Evolutionary conservation across 164 flowering plant genomes (phyloP).

Genomic region (Stephania yunnanensis): DNA sequence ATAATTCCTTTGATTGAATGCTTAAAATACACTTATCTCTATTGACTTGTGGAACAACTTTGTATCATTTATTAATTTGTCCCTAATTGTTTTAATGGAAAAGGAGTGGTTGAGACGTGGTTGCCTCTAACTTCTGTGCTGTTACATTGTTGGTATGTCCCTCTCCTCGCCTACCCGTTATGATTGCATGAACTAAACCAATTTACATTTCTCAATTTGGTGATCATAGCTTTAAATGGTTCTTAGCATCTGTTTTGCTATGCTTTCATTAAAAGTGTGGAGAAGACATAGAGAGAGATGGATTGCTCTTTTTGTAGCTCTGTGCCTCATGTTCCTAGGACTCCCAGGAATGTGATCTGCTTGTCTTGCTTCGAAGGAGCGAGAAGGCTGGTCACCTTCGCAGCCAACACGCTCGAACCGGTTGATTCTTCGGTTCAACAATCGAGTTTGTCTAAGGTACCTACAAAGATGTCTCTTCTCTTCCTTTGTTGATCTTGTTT

Average conservation of each 20-base stretch:
- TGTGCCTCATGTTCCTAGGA: slow-evolving; percentile 54
- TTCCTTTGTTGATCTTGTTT: not conserved
- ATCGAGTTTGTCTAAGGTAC: slow-evolving; percentile 50
- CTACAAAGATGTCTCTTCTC: not conserved
- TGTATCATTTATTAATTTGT: not conserved
- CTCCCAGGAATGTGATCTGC: slow-evolving; percentile 74
- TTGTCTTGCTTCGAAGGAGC: slow-evolving; percentile 65
- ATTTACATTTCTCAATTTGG: not conserved
- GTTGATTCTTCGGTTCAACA: slow-evolving; percentile 16
- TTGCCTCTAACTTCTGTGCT: slow-evolving; percentile 26
- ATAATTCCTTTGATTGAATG: slow-evolving; percentile 7
- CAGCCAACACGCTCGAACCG: slow-evolving; percentile 34
- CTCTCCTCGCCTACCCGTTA: slow-evolving; percentile 23
- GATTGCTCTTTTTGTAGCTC: slow-evolving; percentile 71
- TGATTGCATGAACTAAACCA: not conserved
- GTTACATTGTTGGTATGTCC: slow-evolving; percentile 45
- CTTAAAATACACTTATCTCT: not conserved
- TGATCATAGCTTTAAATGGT: not conserved
- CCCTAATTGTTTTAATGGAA: not conserved
- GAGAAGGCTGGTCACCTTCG: slow-evolving; percentile 33
- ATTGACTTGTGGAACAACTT: not conserved
- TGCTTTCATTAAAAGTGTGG: not conserved
- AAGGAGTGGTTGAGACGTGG: slow-evolving; percentile 19
- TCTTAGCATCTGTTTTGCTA: not conserved
- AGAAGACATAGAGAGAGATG: slow-evolving; percentile 3